Conservation (phyloP, 1,284 basidiomycete species). For the Vanrija sp. region DNA sequence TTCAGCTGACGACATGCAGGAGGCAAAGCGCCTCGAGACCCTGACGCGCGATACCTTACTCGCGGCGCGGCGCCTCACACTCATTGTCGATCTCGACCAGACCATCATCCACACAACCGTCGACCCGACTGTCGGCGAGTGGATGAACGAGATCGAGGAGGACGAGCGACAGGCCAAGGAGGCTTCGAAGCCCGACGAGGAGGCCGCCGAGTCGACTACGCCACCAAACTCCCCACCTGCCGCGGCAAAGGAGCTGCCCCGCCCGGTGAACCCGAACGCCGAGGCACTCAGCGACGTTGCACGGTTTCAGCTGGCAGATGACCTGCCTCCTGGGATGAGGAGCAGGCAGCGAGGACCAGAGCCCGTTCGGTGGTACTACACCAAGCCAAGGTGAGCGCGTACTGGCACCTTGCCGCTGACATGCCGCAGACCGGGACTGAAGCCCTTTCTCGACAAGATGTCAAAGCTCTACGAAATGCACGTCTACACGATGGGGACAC, state of each 20-base stretch:
- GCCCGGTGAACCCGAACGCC: constrained; percentile 36
- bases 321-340: constrained; percentile 56
- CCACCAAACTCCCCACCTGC: constrained; percentile 17
- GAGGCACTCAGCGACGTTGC: constrained; percentile 68
- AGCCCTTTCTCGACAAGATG: constrained; percentile 67
- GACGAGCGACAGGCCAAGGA: constrained; percentile 20
- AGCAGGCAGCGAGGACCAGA: constrained; percentile 46
- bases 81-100: constrained; percentile 98
- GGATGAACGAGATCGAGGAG: constrained; percentile 74
- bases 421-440: constrained; percentile 73
- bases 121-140: constrained; percentile 95
- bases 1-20: constrained; percentile 52
- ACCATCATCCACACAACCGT: constrained; percentile 98
- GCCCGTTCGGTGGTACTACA: constrained; percentile 76
- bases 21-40: constrained; percentile 81
- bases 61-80: constrained; percentile 71
- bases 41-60: constrained; percentile 75
- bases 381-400: constrained; percentile 77
- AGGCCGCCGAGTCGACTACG: constrained; percentile 4
- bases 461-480: constrained; percentile 92
- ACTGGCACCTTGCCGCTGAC: constrained; percentile 2
- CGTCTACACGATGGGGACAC: constrained; percentile 98
- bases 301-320: constrained; percentile 77
- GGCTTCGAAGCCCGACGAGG: constrained; percentile 32
- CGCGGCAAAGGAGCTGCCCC: constrained; percentile 17